A percentile compares a stretch with the other conserved stretches of the same genome.
Conservation (phyloP, 495 filamentous ascomycete species). For the Aspergillus nanangensis region DNA sequence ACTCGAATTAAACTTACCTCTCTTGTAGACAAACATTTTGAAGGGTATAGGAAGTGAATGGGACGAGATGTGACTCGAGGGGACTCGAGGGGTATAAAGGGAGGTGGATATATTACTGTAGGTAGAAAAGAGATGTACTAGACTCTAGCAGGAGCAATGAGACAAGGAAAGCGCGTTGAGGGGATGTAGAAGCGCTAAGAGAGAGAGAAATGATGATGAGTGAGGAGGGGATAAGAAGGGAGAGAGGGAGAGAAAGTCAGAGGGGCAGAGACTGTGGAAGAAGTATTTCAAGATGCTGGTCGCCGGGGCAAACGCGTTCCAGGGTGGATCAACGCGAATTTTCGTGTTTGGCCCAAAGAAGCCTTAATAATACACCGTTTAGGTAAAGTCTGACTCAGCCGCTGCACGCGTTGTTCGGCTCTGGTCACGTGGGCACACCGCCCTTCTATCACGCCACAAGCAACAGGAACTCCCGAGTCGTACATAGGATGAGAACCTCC, state of each 20-base stretch:
- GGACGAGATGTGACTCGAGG: conserved; percentile 7
- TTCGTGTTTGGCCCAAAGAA: conserved; percentile 36
- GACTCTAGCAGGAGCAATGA: conserved; percentile 8
- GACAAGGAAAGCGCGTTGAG: conserved; percentile 3
- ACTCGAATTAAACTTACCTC: conserved; percentile 59
- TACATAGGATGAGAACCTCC: no score
- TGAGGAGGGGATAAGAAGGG: conserved; percentile 14
- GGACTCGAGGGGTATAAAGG: conserved; percentile 7
- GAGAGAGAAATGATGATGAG: conserved; percentile 12
- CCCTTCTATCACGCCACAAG: no score
- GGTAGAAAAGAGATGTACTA: conserved; percentile 9
- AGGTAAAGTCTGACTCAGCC: conserved; percentile 1
- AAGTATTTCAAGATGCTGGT: conserved; percentile 34
- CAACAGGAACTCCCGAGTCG: no score
- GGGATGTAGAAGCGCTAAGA: conserved; percentile 12
- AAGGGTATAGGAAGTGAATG: conserved; percentile 4
- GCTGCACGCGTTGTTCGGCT: conserved; percentile 4
- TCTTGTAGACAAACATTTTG: conserved; percentile 68
- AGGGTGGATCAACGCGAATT: conserved; percentile 32
- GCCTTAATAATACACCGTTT: conserved; percentile 21
- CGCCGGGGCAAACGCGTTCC: conserved; percentile 32
- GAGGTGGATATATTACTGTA: conserved; percentile 13
- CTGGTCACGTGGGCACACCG: background rate
- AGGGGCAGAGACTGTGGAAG: conserved; percentile 30
- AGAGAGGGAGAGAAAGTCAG: conserved; percentile 27